Evolutionary conservation across 108 stramenopile genomes (phyloP), one percentile per base, ranked within the genome.

Genomic region (Skeletonema grethae): DNA sequence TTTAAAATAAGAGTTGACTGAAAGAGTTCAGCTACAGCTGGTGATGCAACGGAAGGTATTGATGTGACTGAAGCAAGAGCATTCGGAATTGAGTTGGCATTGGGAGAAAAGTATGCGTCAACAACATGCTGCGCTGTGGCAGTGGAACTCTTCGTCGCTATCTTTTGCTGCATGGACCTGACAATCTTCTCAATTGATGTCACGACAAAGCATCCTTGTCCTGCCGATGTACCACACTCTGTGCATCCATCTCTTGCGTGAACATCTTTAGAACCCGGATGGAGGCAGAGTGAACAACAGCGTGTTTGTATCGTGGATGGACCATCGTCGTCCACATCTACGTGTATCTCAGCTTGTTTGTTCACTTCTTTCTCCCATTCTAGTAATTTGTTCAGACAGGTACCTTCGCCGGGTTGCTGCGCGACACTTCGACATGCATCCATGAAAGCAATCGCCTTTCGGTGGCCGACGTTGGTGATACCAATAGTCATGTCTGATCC

Each of bases 401-500:
- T 79, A 46, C 63, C 76, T n/a, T 82, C 67, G 43, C 43, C 28
- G 35, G 65, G 63, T 24, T 85, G 18, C 8, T 86, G 89, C 68
- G 75, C 79, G 61, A 86, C 75, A 31, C 73, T 62, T 65, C 87
- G 76, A 57, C 84, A 89, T 39, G 86, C 88, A 43, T 84, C 66
- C 34, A 94, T 67, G 53, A 94, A 91, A 11, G 86, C 79, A 36
- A 94, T 69, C 5, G 93, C 90, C 67, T 94, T 94, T 41, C 84
- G 75, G 63, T 74, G 75, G 15, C 93, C 93, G 24, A 91, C 75
- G 36, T 89, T 85, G 8, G 84, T 72, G 24, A 94, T 50, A 28
- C 93, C 93, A 43, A 46, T 53, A 13, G 90, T 90, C 60, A 91
- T 56, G 68, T 94, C 93, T 61, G 88, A 89, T 16, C 93, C 93